phyloP scores from a whole-genome alignment of 352 stramenopile species.

The Aphanomyces euteiches region DNA sequence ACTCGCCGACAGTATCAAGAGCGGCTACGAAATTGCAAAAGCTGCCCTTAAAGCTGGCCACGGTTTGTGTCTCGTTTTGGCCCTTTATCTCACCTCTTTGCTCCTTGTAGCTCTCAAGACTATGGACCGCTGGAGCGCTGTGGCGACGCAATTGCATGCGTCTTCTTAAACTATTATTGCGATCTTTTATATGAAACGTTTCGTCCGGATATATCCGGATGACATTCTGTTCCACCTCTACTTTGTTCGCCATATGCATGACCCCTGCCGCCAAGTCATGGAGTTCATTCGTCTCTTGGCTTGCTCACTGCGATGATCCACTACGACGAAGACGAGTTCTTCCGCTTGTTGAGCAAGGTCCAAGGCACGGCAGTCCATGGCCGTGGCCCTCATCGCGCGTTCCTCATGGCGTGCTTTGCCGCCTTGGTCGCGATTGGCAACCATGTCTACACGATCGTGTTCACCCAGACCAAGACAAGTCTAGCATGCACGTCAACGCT shows the following conservation, averaged over 20 bases:
- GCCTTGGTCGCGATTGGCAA: constrained; percentile 49
- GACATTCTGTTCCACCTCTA: no score
- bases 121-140: constrained; percentile 12
- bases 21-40: constrained; percentile 79
- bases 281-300: neutral
- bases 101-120: constrained; percentile 18
- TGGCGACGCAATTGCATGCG: constrained; percentile 19
- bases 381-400: constrained; percentile 50
- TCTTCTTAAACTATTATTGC: neutral
- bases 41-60: constrained; percentile 63
- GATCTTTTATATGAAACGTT: constrained; percentile 11
- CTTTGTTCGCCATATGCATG: no score
- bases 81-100: neutral
- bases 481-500: constrained; percentile 74
- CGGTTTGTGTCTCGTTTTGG: constrained; percentile 17
- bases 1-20: constrained; percentile 81
- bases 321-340: constrained; percentile 62
- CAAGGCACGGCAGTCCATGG: constrained; percentile 75
- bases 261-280: no score
- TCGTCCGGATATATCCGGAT: constrained; percentile 18
- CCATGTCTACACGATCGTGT: constrained; percentile 57
- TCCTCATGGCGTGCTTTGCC: constrained; percentile 67
- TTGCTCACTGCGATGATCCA: constrained; percentile 64
- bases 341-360: constrained; percentile 57
- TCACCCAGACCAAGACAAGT: constrained; percentile 52